Percentiles rank a stretch among this genome's conserved stretches.
Evolutionary conservation across 1,139 yeast species (phyloP).

Genomic region (Oligophagozyma castellii): DNA sequence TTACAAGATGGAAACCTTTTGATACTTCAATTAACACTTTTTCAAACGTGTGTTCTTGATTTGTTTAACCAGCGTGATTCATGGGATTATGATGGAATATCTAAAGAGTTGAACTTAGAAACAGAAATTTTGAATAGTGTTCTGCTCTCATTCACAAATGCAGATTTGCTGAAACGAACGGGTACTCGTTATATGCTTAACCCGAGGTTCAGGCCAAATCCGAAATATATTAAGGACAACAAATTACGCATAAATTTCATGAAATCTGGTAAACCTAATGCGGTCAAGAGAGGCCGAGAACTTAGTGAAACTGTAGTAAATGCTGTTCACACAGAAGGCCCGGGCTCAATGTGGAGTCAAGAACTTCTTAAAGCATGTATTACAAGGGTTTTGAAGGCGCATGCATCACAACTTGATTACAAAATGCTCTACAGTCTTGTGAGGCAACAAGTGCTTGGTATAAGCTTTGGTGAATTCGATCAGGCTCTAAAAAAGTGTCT

Average conservation of each 20-base stretch:
- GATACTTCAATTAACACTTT: constrained; percentile 14
- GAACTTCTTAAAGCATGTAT: constrained; percentile 19
- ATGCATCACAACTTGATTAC: constrained; percentile 5
- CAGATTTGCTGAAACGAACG: constrained; percentile 7
- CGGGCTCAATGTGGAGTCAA: constrained; percentile 16
- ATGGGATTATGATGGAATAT: constrained; percentile 7
- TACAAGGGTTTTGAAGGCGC: constrained; percentile 14
- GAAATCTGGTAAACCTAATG: neutral
- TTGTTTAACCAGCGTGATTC: constrained; percentile 13
- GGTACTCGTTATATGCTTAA: constrained; percentile 8
- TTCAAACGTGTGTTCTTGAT: constrained; percentile 18
- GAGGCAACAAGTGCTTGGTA: constrained; percentile 10
- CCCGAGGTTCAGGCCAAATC: constrained; percentile 11
- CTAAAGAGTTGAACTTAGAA: constrained; percentile 6
- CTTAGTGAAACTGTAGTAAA: neutral
- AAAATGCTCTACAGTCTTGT: constrained; percentile 8
- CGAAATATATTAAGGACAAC: constrained; percentile 9
- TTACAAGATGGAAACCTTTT: constrained; percentile 7
- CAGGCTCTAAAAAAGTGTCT: constrained; percentile 13
- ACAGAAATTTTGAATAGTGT: constrained; percentile 5
- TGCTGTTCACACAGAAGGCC: constrained; percentile 12
- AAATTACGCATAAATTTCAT: constrained; percentile 11
- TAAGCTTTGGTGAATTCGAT: constrained; percentile 22
- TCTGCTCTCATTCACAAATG: constrained; percentile 12
- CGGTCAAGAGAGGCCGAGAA: neutral